These are phyloP conservation scores for Fusarium subglutinans DNA, from an alignment of 2,329 filamentous ascomycete genomes.

Conservation along the genomic window DNA sequence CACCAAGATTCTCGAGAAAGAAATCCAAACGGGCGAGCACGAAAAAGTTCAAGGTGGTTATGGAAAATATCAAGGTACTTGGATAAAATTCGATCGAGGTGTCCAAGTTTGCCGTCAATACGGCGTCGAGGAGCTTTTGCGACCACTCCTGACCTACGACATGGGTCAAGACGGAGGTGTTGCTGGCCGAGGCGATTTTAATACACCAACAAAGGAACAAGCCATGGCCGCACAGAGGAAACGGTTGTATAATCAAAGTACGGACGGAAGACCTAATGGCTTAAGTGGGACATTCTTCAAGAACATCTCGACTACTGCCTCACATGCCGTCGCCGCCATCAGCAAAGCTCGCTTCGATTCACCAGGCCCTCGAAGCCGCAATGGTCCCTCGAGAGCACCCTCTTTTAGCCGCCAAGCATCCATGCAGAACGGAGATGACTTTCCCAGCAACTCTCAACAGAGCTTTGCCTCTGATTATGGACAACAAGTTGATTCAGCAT, in stretches of 20 bases:
- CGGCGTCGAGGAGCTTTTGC: conserved; percentile 78
- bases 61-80: conserved; percentile 98
- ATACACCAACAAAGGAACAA: conserved; percentile 98
- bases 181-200: conserved; percentile 78
- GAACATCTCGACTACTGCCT: conserved; percentile 93
- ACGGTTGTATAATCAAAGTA: conserved; percentile 78
- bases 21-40: conserved; percentile 94
- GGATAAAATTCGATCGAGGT: conserved; percentile 94
- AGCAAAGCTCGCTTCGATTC: conserved; percentile 96
- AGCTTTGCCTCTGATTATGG: conserved; percentile 81
- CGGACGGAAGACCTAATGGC: conserved; percentile 73
- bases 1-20: conserved; percentile 97
- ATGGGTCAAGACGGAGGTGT: conserved; percentile 79
- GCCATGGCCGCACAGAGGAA: conserved; percentile 97
- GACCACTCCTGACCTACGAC: conserved; percentile 81
- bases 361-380: conserved; percentile 74
- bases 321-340: conserved; percentile 92
- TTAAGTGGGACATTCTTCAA: conserved; percentile 92
- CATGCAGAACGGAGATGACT: conserved; percentile 74
- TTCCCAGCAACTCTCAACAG: conserved; percentile 82
- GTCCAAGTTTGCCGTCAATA: conserved; percentile 89
- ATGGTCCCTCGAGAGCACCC: conserved; percentile 71
- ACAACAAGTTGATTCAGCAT: conserved; percentile 76
- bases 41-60: conserved; percentile 99
- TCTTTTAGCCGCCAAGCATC: conserved; percentile 78